Conservation (phyloP, 805 yeast genomes). For the Nakazawaea wyomingensis region DNA sequence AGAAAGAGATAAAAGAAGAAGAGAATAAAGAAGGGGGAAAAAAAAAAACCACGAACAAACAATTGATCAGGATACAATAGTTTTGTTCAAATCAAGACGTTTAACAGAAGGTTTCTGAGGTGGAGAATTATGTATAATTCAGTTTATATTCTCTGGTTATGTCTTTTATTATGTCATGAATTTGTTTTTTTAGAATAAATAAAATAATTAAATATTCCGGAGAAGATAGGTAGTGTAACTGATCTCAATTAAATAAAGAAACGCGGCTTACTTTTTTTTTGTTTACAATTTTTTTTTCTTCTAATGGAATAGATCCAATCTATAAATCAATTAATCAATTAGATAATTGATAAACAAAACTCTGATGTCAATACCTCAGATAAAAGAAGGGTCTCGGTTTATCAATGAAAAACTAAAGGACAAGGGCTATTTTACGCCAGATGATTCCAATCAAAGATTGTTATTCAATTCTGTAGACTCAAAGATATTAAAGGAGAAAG, state of each 20-base stretch:
- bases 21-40: too few species aligned
- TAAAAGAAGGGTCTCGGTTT: conserved; percentile 10
- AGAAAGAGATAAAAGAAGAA: too few species aligned
- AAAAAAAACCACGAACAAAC: too few species aligned
- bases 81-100: neutral
- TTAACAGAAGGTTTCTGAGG: neutral
- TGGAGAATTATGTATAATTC: neutral
- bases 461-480: conserved; percentile 19
- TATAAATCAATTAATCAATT: too few species aligned
- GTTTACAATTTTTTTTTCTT: neutral
- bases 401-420: conserved; percentile 22
- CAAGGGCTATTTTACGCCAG: conserved; percentile 21
- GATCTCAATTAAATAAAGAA: neutral
- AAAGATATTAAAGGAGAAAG: conserved; percentile 4
- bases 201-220: too few species aligned
- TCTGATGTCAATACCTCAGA: conserved; percentile 6
- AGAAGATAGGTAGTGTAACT: neutral
- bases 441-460: conserved; percentile 16
- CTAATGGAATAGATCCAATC: neutral
- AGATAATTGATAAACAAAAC: neutral
- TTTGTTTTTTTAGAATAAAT: neutral
- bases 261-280: neutral
- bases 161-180: conserved; percentile 4
- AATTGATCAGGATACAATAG: too few species aligned
- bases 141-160: neutral